Conservation (phyloP, 2,329 filamentous ascomycete species). For the Rutstroemia sp. region DNA sequence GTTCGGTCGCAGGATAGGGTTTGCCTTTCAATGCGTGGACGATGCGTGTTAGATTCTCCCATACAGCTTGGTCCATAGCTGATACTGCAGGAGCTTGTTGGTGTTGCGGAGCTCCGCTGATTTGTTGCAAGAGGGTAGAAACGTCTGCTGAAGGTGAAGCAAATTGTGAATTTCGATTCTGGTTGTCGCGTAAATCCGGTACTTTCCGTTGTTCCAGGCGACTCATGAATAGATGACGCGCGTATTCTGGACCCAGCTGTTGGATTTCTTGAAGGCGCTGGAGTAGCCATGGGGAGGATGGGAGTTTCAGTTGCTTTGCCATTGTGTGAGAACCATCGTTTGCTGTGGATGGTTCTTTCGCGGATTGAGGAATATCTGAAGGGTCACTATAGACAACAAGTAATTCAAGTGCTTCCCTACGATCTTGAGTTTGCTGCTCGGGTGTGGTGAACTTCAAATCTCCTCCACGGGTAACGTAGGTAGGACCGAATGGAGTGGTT, state of each 20-base stretch:
- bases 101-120: constrained; percentile 7
- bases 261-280: constrained; percentile 26
- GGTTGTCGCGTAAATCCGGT: constrained; percentile 11
- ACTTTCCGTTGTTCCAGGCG: constrained; percentile 14
- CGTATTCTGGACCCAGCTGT: constrained; percentile 25
- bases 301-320: constrained; percentile 18
- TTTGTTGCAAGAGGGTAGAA: constrained; percentile 15
- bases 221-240: constrained; percentile 15
- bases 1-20: constrained; percentile 42
- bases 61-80: constrained; percentile 15
- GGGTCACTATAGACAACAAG: constrained; percentile 39
- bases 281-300: constrained; percentile 23
- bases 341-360: constrained; percentile 25
- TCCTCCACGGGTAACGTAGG: constrained; percentile 49
- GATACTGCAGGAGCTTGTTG: not conserved
- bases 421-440: constrained; percentile 47
- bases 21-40: constrained; percentile 36
- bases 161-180: constrained; percentile 2
- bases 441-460: constrained; percentile 42
- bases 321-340: constrained; percentile 8
- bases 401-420: constrained; percentile 51
- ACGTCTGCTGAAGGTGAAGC: constrained; percentile 9
- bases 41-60: constrained; percentile 19
- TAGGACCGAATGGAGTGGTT: constrained; percentile 37
- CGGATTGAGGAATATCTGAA: constrained; percentile 28